A percentile compares a stretch with the other conserved stretches of the same genome.
phyloP scores from a whole-genome alignment of 1,139 yeast genomes.

The Yamadazyma sp. region DNA sequence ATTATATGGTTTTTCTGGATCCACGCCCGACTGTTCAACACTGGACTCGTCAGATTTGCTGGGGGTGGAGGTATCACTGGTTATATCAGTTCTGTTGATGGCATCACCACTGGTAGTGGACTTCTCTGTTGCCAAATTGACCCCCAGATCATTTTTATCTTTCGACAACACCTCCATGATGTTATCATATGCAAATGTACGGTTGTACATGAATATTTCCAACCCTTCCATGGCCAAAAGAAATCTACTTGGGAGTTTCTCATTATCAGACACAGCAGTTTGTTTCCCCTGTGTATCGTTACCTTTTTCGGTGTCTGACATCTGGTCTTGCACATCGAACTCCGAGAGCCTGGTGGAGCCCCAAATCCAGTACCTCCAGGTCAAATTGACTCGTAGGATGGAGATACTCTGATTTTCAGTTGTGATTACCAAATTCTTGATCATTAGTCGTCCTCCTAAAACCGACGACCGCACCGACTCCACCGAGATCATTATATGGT shows the following conservation, averaged over 20 bases:
- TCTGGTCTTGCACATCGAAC: slow-evolving; percentile 23
- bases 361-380: slow-evolving; percentile 89
- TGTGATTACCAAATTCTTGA: slow-evolving; percentile 70
- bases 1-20: slow-evolving; percentile 6
- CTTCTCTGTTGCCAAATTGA: not conserved
- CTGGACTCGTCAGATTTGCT: slow-evolving; percentile 6
- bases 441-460: slow-evolving; percentile 78
- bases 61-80: slow-evolving; percentile 2
- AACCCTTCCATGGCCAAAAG: slow-evolving; percentile 66
- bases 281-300: slow-evolving; percentile 1
- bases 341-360: slow-evolving; percentile 50
- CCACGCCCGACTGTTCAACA: slow-evolving; percentile 1
- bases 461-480: slow-evolving; percentile 76
- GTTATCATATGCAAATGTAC: slow-evolving; percentile 73
- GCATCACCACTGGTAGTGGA: not conserved
- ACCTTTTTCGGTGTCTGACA: slow-evolving; percentile 23
- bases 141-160: slow-evolving; percentile 11
- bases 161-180: slow-evolving; percentile 46
- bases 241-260: slow-evolving; percentile 59
- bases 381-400: slow-evolving; percentile 66
- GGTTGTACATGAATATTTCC: slow-evolving; percentile 79
- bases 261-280: slow-evolving; percentile 30
- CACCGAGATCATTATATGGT: slow-evolving; percentile 56
- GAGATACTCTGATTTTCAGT: slow-evolving; percentile 72
- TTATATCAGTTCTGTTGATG: not conserved